These are phyloP conservation scores for Rhynchosporium secalis DNA, from an alignment of 2,329 filamentous ascomycete species.

Conservation along the genomic window DNA sequence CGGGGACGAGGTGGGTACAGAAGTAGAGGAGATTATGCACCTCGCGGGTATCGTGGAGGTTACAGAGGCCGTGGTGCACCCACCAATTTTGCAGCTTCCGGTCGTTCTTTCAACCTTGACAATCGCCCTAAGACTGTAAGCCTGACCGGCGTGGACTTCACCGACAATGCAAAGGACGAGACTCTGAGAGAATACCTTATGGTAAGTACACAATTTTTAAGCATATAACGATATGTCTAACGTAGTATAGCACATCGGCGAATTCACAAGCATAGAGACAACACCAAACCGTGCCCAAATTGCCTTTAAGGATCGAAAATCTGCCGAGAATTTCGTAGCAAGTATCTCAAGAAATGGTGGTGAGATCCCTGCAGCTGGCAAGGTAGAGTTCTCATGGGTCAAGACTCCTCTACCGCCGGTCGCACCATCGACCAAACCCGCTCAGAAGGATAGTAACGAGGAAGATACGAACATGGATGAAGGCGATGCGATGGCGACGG, in stretches of 20 bases:
- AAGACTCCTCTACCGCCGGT: conserved; percentile 36
- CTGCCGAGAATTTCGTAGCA: conserved; percentile 66
- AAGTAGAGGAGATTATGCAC: conserved; percentile 42
- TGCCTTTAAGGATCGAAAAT: conserved; percentile 66
- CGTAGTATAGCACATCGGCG: conserved; percentile 55
- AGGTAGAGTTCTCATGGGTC: conserved; percentile 67
- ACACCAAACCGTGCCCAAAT: conserved; percentile 52
- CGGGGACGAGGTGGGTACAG: conserved; percentile 43
- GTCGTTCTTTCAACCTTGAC: conserved; percentile 65
- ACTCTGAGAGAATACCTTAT: conserved; percentile 69
- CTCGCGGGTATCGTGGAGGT: conserved; percentile 46
- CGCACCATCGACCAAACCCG: conserved; percentile 17
- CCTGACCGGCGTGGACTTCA: conserved; percentile 64
- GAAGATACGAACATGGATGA: conserved; percentile 35
- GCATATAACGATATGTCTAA: conserved; percentile 18
- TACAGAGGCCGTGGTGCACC: conserved; percentile 47
- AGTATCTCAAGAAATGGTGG: conserved; percentile 47
- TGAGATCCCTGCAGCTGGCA: conserved; percentile 62
- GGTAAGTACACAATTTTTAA: conserved; percentile 47
- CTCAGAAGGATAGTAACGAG: conserved; percentile 18
- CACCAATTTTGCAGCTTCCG: conserved; percentile 25
- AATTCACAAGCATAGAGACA: conserved; percentile 59
- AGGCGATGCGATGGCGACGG: conserved; percentile 37
- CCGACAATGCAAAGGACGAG: conserved; percentile 64
- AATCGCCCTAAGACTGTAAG: conserved; percentile 71